Conservation (phyloP, 2,329 filamentous ascomycete species). For the Monilinia polystroma region DNA sequence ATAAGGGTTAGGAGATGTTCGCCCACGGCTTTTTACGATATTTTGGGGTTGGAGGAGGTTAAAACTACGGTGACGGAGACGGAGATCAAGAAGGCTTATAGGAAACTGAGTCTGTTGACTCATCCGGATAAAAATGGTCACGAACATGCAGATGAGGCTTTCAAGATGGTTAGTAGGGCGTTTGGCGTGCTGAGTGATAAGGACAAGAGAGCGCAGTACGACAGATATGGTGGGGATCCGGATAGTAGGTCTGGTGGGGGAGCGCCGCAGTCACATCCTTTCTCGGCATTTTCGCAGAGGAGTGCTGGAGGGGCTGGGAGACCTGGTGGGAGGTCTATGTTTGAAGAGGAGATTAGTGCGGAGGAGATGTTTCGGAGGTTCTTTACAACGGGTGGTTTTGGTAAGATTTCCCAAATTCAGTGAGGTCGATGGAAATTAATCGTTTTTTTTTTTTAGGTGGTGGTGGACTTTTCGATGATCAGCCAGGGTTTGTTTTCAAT, state of each 20-base stretch:
- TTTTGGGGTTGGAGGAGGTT: constrained; percentile 69
- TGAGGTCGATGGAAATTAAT: constrained; percentile 25
- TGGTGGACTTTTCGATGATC: constrained; percentile 65
- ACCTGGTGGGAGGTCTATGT: constrained; percentile 61
- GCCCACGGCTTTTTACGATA: constrained; percentile 92
- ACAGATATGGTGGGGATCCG: constrained; percentile 87
- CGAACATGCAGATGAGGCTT: constrained; percentile 91
- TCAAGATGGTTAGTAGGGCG: constrained; percentile 94
- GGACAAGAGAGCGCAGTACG: constrained; percentile 87
- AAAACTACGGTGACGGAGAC: constrained; percentile 67
- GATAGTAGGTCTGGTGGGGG: constrained; percentile 75
- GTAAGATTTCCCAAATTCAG: constrained; percentile 37
- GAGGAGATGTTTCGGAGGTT: constrained; percentile 97
- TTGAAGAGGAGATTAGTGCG: constrained; percentile 89
- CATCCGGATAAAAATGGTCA: constrained; percentile 99
- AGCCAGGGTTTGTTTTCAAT: constrained; percentile 93
- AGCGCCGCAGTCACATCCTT: constrained; percentile 55
- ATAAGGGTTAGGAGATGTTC: constrained; percentile 82
- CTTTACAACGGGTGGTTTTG: constrained; percentile 73
- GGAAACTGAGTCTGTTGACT: constrained; percentile 88
- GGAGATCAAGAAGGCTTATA: constrained; percentile 97
- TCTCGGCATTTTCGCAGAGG: constrained; percentile 59
- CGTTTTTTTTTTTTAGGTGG: constrained; percentile 24
- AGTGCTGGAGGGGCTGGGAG: constrained; percentile 34
- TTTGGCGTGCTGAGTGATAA: constrained; percentile 91